Base-by-base conservation (phyloP, 805 yeast genomes). In the Ogataea salicorniae region DNA sequence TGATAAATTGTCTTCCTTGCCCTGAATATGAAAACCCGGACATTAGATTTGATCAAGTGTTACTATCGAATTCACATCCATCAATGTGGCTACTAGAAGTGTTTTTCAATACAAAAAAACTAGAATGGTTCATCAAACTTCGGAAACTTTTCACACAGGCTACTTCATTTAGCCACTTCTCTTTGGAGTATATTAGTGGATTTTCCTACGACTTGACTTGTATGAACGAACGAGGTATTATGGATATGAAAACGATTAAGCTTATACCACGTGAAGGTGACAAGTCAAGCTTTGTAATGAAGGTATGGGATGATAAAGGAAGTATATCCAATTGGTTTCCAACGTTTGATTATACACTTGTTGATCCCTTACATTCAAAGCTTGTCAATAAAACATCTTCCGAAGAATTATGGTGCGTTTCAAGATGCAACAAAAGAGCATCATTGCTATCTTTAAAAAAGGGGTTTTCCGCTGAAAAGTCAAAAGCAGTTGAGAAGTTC, bases 391-490 rank as follows among this genome's bases (percentile, higher is more conserved):
- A 53, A 16, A 43, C 51, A 2, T 47, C 62, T 8, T 50, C 57
- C 3, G 49, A 62, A 31, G 68, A 64, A 42, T 40, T 66, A 4
- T 66, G 70, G 70, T 51, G 59, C 34, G 43, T 57, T n/a, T 62
- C 65, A 1, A 57, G 65, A 15, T 43, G 51, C 17, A 64, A 52
- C 7, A 46, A 47, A 16, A 54, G 54, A 8, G 61, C 62, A 8
- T 46, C 66, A 8, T 37, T 66, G 16, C 44, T 63, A 43, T 55
- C 57, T 39, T 37, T 66, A 5, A 52, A 57, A 20, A 46, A 44
- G 15, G 69, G 69, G 2, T 52, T 51, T 20, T 15, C 51, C 2
- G 62, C 65, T 2, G 53, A 51, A 13, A 62, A 58, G 41, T 50
- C 53, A 1, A 39, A 42, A 8, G 53, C 54, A 5, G 46, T 48